Evolutionary conservation across 768 basidiomycete genomes (phyloP).

Genomic region (Coprinopsis strossmayeri): DNA sequence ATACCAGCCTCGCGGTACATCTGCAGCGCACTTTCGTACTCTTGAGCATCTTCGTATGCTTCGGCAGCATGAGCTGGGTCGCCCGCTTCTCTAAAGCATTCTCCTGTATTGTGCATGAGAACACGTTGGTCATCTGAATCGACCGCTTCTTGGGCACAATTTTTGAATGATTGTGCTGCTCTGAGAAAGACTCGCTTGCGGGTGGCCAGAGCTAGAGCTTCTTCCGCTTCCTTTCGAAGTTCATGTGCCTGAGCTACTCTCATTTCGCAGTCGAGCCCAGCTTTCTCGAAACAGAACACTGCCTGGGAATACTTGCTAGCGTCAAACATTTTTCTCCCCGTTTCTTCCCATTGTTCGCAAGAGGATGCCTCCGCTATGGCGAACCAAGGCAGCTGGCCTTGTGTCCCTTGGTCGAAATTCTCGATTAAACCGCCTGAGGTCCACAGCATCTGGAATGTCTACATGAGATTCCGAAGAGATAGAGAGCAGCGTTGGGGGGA

Average conservation of each 20-base stretch:
- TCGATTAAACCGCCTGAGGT: slow-evolving; percentile 37
- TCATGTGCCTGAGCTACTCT: slow-evolving; percentile 46
- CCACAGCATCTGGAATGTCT: slow-evolving; percentile 43
- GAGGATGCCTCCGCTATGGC: slow-evolving; percentile 53
- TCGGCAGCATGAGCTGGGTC: slow-evolving; percentile 38
- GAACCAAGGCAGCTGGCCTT: slow-evolving; percentile 35
- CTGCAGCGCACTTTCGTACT: slow-evolving; percentile 16
- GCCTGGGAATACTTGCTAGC: slow-evolving; percentile 47
- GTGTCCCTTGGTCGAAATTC: slow-evolving; percentile 35
- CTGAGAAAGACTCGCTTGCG: slow-evolving; percentile 29
- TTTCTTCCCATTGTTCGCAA: slow-evolving; percentile 30
- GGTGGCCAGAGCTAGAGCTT: slow-evolving; percentile 14
- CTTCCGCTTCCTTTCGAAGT: slow-evolving; percentile 44
- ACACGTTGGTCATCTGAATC: slow-evolving; percentile 22
- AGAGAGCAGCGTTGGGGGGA: background rate
- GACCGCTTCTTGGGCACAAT: slow-evolving; percentile 28
- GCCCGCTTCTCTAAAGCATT: slow-evolving; percentile 37
- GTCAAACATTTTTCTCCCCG: slow-evolving; percentile 26
- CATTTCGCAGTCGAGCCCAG: slow-evolving; percentile 33
- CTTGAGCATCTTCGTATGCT: slow-evolving; percentile 34
- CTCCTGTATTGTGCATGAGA: slow-evolving; percentile 38
- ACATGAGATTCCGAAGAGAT: background rate
- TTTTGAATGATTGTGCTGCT: slow-evolving; percentile 46
- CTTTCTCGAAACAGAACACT: slow-evolving; percentile 31
- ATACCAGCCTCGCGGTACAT: slow-evolving; percentile 14